phyloP scores from a whole-genome alignment of 2,329 filamentous ascomycete genomes.

The Diaporthe ilicicola region DNA sequence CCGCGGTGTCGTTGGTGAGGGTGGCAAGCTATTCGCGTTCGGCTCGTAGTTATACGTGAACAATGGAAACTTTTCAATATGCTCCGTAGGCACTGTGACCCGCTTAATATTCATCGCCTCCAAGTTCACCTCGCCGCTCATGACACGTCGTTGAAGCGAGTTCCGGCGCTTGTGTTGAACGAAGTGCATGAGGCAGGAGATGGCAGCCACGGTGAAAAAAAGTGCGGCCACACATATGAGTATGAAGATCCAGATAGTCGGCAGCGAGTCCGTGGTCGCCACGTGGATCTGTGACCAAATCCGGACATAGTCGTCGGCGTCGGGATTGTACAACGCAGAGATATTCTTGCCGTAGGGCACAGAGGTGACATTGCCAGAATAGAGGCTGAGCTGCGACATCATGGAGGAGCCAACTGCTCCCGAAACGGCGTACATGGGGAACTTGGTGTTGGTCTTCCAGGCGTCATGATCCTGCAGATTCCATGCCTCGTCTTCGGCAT shows the following conservation, averaged over 20 bases:
- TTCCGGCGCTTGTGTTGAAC: conserved; percentile 77
- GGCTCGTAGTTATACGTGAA: conserved; percentile 76
- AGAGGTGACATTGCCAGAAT: conserved; percentile 77
- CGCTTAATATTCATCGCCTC: conserved; percentile 87
- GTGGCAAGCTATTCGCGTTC: conserved; percentile 46
- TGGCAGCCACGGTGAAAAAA: conserved; percentile 70
- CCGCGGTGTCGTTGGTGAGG: conserved; percentile 47
- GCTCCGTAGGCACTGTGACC: conserved; percentile 75
- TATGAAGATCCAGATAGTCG: conserved; percentile 84
- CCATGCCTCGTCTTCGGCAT: conserved; percentile 73
- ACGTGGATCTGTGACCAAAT: conserved; percentile 66
- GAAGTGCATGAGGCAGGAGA: conserved; percentile 78
- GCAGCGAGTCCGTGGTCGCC: conserved; percentile 59
- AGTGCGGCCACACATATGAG: conserved; percentile 77
- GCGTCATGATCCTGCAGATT: conserved; percentile 70
- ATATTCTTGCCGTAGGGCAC: conserved; percentile 68
- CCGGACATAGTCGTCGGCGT: conserved; percentile 66
- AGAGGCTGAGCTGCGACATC: conserved; percentile 76
- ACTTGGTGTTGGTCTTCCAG: conserved; percentile 79
- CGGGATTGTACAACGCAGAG: conserved; percentile 60
- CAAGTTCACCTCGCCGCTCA: conserved; percentile 82
- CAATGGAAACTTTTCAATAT: conserved; percentile 78
- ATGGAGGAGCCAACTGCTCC: conserved; percentile 70
- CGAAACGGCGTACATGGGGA: conserved; percentile 84
- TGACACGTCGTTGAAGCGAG: conserved; percentile 74